Conservation (phyloP, 2,329 filamentous ascomycete genomes). For the Didymella pomorum region DNA sequence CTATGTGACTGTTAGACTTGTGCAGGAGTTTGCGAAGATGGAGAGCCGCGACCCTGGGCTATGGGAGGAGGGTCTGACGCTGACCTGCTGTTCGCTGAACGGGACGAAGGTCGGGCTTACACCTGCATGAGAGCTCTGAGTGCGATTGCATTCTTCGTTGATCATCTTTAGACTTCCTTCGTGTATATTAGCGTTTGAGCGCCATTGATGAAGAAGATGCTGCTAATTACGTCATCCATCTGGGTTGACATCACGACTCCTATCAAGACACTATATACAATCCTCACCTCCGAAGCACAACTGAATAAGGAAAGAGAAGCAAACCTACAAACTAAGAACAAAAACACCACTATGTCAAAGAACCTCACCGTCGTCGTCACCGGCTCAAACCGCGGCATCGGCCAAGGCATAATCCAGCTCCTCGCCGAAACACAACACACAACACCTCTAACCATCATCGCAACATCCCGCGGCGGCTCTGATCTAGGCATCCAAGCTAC, state of each 20-base stretch:
- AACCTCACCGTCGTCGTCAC: constrained; percentile 34
- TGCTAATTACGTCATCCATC: constrained; percentile 18
- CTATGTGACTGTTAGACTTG: constrained; percentile 44
- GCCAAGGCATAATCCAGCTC: constrained; percentile 33
- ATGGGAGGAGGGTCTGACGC: constrained; percentile 43
- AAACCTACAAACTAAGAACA: neutral
- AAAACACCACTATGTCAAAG: constrained; percentile 17
- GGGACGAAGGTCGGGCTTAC: constrained; percentile 43
- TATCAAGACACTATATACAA: neutral
- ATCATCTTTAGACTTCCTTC: neutral
- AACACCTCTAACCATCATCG: constrained; percentile 28
- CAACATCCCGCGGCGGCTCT: constrained; percentile 30
- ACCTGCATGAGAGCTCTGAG: constrained; percentile 24
- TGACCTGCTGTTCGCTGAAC: constrained; percentile 40
- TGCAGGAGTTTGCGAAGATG: constrained; percentile 43
- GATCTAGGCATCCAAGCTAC: constrained; percentile 17
- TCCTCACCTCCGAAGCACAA: neutral
- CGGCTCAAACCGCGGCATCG: constrained; percentile 33
- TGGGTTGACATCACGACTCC: constrained; percentile 20
- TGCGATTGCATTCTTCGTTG: neutral
- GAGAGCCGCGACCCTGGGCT: constrained; percentile 40
- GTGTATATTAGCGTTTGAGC: neutral
- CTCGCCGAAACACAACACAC: constrained; percentile 26
- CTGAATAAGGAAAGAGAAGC: too few relatives aligned
- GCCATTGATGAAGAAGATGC: neutral